phyloP scores from a whole-genome alignment of 352 stramenopile genomes.

The Pythium angustatum region DNA sequence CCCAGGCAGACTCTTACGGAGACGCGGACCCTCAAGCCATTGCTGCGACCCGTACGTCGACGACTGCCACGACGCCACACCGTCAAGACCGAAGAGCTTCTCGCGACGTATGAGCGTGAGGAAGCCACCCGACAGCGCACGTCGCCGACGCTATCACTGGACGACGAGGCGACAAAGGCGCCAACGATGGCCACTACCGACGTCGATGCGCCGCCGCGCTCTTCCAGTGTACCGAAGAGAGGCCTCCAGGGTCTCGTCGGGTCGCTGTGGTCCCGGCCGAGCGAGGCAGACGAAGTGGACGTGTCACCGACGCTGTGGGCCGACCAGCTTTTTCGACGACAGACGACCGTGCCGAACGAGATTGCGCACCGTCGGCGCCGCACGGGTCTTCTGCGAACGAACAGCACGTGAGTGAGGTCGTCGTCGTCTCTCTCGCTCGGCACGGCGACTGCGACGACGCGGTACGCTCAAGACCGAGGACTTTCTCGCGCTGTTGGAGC shows the following conservation, averaged over 20 bases:
- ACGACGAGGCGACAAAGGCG: not conserved
- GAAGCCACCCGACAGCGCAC: no score
- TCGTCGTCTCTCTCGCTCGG: no score
- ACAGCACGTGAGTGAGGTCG: no score
- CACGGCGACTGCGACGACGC: no score
- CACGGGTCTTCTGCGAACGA: no score
- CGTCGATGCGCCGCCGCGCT: not conserved
- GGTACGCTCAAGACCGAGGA: no score
- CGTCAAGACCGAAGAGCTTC: not conserved
- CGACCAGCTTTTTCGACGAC: no score
- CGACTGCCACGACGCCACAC: not conserved
- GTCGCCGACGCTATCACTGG: not conserved
- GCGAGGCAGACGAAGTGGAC: not conserved
- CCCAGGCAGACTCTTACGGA: not conserved
- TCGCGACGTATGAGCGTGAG: not conserved
- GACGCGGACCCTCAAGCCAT: not conserved
- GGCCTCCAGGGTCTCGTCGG: not conserved
- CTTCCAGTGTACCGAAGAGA: not conserved
- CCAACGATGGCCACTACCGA: not conserved
- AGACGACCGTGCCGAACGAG: no score
- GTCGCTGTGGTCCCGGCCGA: not conserved
- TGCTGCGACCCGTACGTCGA: no score
- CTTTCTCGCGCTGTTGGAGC: no score
- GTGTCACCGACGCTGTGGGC: no score
- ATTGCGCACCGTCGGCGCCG: no score